Conservation (phyloP, 2,329 filamentous ascomycete species). For the Stylonectria norvegica region DNA sequence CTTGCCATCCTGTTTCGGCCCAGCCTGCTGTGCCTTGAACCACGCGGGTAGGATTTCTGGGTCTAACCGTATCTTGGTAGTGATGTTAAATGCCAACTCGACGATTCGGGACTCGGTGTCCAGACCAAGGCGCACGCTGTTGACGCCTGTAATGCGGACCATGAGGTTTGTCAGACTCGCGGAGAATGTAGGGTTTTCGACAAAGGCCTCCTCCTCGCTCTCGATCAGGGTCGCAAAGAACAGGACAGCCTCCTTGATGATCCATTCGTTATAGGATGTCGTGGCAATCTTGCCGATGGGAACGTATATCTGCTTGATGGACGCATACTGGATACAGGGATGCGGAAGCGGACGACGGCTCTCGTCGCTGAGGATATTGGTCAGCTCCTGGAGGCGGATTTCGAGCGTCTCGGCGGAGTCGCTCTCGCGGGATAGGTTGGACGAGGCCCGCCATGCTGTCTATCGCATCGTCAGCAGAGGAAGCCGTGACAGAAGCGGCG, state of each 20-base stretch:
- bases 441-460: constrained; percentile 57
- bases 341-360: constrained; percentile 84
- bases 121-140: constrained; percentile 67
- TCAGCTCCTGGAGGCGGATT: constrained; percentile 60
- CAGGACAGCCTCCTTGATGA: constrained; percentile 78
- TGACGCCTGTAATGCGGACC: constrained; percentile 70
- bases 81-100: constrained; percentile 91
- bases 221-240: constrained; percentile 92
- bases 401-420: constrained; percentile 62
- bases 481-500: not conserved
- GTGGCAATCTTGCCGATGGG: constrained; percentile 86
- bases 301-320: constrained; percentile 83
- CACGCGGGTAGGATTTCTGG: constrained; percentile 84
- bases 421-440: constrained; percentile 57
- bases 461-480: constrained; percentile 26
- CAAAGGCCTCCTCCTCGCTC: constrained; percentile 92
- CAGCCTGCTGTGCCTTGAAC: constrained; percentile 65
- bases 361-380: constrained; percentile 79
- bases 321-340: constrained; percentile 84
- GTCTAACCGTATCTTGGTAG: constrained; percentile 89
- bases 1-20: constrained; percentile 35
- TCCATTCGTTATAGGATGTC: constrained; percentile 77
- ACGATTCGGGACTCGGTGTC: constrained; percentile 87
- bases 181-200: constrained; percentile 82
- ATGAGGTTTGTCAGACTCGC: constrained; percentile 83